These are phyloP conservation scores for Oemleria cerasiformis DNA, from an alignment of 306 rosid species.

Conservation along the genomic window DNA sequence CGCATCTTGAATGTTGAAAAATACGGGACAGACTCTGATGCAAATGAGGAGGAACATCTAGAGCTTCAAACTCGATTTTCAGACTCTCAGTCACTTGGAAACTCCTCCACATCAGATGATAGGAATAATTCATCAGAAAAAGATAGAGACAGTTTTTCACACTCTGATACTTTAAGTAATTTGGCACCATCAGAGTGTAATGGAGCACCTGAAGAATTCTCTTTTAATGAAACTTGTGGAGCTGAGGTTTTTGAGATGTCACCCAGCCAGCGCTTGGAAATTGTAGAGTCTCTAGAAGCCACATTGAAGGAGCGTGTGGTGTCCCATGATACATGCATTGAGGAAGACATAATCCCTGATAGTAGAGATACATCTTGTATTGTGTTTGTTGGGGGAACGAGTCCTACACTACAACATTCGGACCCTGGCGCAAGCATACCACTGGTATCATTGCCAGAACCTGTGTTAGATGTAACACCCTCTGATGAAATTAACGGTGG, in stretches of 20 bases:
- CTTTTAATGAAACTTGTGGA: conserved; percentile 33
- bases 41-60: conserved; percentile 51
- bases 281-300: conserved; percentile 29
- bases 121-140: conserved; percentile 52
- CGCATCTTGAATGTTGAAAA: conserved; percentile 35
- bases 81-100: conserved; percentile 61
- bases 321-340: conserved; percentile 28
- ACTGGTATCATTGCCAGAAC: conserved; percentile 21
- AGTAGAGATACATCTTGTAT: conserved; percentile 37
- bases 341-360: conserved; percentile 37
- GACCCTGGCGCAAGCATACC: conserved; percentile 36
- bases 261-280: conserved; percentile 33
- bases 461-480: conserved; percentile 35
- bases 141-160: conserved; percentile 44
- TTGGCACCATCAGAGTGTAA: conserved; percentile 40
- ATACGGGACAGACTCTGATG: conserved; percentile 41
- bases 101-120: conserved; percentile 59
- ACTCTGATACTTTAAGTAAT: conserved; percentile 46
- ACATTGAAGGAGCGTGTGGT: conserved; percentile 27
- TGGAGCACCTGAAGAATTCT: conserved; percentile 32
- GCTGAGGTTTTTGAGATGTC: conserved; percentile 39
- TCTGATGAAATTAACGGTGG: conserved; percentile 21
- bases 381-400: conserved; percentile 35
- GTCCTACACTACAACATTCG: conserved; percentile 24
- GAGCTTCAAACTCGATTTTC: conserved; percentile 51